Conservation (phyloP, 352 stramenopile genomes). For the Phytophthora palmivora region DNA sequence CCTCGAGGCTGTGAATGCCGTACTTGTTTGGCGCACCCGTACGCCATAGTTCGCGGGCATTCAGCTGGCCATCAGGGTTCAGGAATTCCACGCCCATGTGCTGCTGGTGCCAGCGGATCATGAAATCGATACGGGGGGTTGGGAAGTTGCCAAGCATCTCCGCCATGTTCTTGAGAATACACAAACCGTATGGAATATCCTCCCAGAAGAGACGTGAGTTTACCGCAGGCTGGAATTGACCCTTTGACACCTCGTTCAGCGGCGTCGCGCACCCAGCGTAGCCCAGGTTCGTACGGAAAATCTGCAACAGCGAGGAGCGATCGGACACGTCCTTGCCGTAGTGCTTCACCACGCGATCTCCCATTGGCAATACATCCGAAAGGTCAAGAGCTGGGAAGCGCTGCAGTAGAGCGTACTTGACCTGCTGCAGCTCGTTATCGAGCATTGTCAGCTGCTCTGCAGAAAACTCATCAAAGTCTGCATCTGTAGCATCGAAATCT, state of each 20-base stretch:
- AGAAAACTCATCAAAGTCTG: constrained; percentile 94
- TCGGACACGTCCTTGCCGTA: constrained; percentile 93
- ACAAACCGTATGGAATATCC: constrained; percentile 92
- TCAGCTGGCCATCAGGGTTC: constrained; percentile 87
- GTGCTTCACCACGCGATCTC: constrained; percentile 91
- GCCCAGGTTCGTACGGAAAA: constrained; percentile 92
- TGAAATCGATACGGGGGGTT: constrained; percentile 93
- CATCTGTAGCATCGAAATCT: constrained; percentile 53
- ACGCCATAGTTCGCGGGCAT: constrained; percentile 87
- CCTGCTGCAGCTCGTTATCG: constrained; percentile 94
- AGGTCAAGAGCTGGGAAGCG: constrained; percentile 92
- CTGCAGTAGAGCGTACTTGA: constrained; percentile 91
- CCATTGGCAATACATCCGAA: constrained; percentile 91
- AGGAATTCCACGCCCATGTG: constrained; percentile 92
- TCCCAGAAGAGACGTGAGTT: constrained; percentile 93
- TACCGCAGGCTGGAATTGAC: constrained; percentile 83
- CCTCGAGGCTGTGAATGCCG: constrained; percentile 90
- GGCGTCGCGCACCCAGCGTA: constrained; percentile 92
- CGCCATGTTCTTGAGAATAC: constrained; percentile 94
- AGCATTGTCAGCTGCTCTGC: constrained; percentile 92
- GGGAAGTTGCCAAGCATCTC: constrained; percentile 94
- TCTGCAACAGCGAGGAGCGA: constrained; percentile 87
- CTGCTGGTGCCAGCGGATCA: constrained; percentile 95
- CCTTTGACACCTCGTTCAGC: constrained; percentile 79
- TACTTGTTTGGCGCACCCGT: constrained; percentile 93